Conservation (phyloP, 2,329 filamentous ascomycete species). For the Tolypocladium tropicale region DNA sequence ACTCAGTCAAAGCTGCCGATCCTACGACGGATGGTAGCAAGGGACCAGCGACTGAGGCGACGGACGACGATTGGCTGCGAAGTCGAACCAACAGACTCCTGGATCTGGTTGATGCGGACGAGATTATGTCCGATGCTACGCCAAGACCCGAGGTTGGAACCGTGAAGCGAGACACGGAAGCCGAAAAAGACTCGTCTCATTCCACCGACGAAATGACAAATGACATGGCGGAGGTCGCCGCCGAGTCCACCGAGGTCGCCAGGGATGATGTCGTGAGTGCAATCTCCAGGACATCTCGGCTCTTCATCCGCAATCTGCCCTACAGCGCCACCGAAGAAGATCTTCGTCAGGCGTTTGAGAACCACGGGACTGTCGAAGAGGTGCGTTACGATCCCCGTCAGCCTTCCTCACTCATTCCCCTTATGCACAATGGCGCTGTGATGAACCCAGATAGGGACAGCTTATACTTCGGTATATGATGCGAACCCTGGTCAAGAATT, state of each 20-base stretch:
- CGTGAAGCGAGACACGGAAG: slow-evolving; percentile 8
- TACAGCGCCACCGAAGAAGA: slow-evolving; percentile 73
- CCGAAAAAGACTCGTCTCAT: slow-evolving; percentile 12
- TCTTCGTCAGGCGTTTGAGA: slow-evolving; percentile 58
- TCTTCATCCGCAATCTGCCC: slow-evolving; percentile 84
- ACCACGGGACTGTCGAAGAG: slow-evolving; percentile 73
- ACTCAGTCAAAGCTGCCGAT: slow-evolving; percentile 8
- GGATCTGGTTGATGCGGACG: slow-evolving; percentile 71
- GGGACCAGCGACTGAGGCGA: slow-evolving; percentile 32
- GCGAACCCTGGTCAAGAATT: slow-evolving; percentile 84
- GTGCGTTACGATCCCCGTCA: slow-evolving; percentile 47
- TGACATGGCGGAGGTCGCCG: slow-evolving; percentile 16
- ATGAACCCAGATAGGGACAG: slow-evolving; percentile 99
- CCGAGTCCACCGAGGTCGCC: slow-evolving; percentile 18
- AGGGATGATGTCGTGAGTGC: slow-evolving; percentile 35
- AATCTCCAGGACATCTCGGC: slow-evolving; percentile 61
- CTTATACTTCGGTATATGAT: slow-evolving; percentile 92
- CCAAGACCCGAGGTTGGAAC: slow-evolving; percentile 2
- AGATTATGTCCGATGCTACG: slow-evolving; percentile 23
- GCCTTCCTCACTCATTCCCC: slow-evolving; percentile 4
- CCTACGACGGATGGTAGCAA: slow-evolving; percentile 13
- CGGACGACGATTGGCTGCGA: slow-evolving; percentile 85
- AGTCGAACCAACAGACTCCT: slow-evolving; percentile 79
- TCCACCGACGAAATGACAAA: slow-evolving; percentile 14
- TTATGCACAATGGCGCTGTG: slow-evolving; percentile 41